Evolutionary conservation across 768 basidiomycete species (phyloP), one percentile per base, ranked within the genome.

Genomic region (Tylopilus sp.): DNA sequence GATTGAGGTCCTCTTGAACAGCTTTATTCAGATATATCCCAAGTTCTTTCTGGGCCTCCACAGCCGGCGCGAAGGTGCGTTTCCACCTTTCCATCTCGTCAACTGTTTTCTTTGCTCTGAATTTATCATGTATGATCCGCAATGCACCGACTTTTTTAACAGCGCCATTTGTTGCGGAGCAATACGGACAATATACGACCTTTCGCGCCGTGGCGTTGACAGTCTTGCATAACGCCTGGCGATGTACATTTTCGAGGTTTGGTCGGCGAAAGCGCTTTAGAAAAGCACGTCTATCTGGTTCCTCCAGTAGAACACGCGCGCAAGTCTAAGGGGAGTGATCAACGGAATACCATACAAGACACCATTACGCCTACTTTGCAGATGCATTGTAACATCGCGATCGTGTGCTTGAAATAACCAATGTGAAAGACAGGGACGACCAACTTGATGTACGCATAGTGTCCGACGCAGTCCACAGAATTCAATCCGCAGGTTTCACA

Each of bases 361-460:
- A 24, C 36, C 13, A 41, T 26, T 9, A 6, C 13, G 36, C 50
- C 10, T 45, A 93, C 95, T 76, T 99, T 99, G 81, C 97, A 99
- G 59, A 98, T 94, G 60, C 89, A 89, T 66, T 98, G 97, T 2
- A 98, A 80, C 58, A 98, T 88, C 24, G 82, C 81, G 54, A 98
- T 92, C 17, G 89, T 92, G 61, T 98, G 94, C 68, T 94, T 91
- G 77, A 99, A 98, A 72, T 92, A 99, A 8, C 97, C 97, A 52
- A 98, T 92, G 68, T 99, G 97, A 70, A 98, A 99, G 19, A 98
- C 95, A 0, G 97, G 97, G 19, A 99, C 85, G 29, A 88, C 85
- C 38, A 99, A 80, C 71, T 97, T 98, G 74, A 99, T 98, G 73
- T 98, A 98, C 6, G 95, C 95, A 68, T 97, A 98, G 71, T 99